A percentile compares a stretch with the other conserved stretches of the same genome.
Conservation (phyloP, 2,329 filamentous ascomycete species). For the Colletotrichum karsti region DNA sequence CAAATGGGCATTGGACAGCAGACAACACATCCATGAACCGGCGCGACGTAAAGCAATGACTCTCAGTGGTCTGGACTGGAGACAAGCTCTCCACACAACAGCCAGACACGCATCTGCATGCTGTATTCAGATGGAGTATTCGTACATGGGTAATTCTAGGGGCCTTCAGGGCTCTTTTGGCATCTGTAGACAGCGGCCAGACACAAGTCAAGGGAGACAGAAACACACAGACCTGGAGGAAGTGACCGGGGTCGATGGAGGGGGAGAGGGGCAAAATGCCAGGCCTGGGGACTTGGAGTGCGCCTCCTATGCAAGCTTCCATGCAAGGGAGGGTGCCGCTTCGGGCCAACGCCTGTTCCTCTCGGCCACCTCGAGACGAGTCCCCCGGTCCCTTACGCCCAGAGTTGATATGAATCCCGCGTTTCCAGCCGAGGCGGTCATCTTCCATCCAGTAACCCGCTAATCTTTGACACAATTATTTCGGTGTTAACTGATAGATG, state of each 20-base stretch:
- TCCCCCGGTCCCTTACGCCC: neutral
- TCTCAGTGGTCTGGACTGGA: neutral
- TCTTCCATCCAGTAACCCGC: neutral
- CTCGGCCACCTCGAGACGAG: conserved; percentile 20
- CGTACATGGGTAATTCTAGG: neutral
- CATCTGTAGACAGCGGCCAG: neutral
- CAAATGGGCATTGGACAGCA: neutral
- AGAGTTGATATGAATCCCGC: neutral
- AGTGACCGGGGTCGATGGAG: neutral
- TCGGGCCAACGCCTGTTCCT: conserved; percentile 23
- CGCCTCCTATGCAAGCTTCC: neutral
- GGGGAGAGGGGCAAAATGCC: neutral
- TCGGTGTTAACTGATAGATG: neutral
- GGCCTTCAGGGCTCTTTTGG: neutral
- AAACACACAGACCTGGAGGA: neutral
- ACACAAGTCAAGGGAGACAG: neutral
- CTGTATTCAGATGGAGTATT: neutral
- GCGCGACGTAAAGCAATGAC: conserved; percentile 10
- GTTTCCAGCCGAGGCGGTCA: neutral
- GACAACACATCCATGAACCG: conserved; percentile 4
- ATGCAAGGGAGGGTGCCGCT: neutral
- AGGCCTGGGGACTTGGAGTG: neutral
- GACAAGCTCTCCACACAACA: conserved; percentile 5
- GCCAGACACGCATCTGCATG: conserved; percentile 12
- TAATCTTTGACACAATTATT: neutral